Base-by-base conservation (phyloP, 192 early-diverging fungal genomes). In the Coemansia sp. region DNA sequence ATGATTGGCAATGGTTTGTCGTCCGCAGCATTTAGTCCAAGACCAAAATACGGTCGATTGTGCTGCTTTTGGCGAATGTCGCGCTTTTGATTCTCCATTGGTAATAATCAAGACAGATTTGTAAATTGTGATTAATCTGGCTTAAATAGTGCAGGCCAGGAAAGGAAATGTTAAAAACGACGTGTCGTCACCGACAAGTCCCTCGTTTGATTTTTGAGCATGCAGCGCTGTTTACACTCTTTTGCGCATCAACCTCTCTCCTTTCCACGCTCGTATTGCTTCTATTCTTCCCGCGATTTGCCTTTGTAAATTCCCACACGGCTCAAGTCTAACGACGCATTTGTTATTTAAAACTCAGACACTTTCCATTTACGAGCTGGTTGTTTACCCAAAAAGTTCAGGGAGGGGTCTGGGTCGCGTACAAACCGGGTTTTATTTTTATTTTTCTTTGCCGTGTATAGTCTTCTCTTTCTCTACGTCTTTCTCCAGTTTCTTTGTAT, bases 261-360 rank as follows among this genome's bases (percentile, higher is more conserved):
- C 32, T 35, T 35, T 35, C 32, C 32, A 35, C 41, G 15, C 41
- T 45, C 41, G 1, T 45, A 38, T n/a, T 15, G 25, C 15, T 52
- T 27, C 21, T 24, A 19, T 52, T 23, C 19, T 52, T 52, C 15
- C 48, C 21, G 48, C 48, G 48, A 52, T 23, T 52, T 21, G 50
- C 2, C 50, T 10, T 52, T 52, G 50, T 45, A 54, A 23, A 25
- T 54, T 54, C 25, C 52, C 52, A 54, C 52, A 54, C 52, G 32
- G 32, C 52, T 54, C 25, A 11, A 27, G 14, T 2, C 12, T 22
- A 25, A 21, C 23, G 19, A 25, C 19, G 2, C 19, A 17, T 54
- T 54, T 54, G 27, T 54, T 54, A 54, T 54, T 54, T 54, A 27
- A 54, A 54, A 24, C 52, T 54, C 52, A 54, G 52, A 54, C 52